Conservation (phyloP, 768 basidiomycete species). For the Galerina sulciceps region DNA sequence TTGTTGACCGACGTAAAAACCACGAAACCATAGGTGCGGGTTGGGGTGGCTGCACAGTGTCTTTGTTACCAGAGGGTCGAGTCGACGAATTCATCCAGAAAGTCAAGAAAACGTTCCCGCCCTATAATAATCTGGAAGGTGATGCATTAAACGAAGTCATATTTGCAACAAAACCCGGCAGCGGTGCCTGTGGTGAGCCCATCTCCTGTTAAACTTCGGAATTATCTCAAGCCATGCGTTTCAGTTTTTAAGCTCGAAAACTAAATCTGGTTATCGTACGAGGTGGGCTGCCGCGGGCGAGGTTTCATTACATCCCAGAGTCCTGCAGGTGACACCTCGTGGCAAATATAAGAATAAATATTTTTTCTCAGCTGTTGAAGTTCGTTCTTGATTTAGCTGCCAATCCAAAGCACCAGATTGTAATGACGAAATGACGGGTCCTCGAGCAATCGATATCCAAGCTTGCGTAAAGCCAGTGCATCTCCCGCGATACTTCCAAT, state of each 20-base stretch:
- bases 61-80: constrained; percentile 67
- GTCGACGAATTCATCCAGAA: constrained; percentile 68
- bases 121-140: constrained; percentile 64
- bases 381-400: neutral
- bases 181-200: constrained; percentile 78
- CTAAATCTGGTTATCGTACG: neutral
- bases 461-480: neutral
- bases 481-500: constrained; percentile 22
- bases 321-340: neutral
- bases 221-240: neutral
- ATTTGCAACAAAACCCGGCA: constrained; percentile 84
- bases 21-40: constrained; percentile 65
- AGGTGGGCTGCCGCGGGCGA: neutral
- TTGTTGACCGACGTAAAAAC: neutral
- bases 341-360: neutral
- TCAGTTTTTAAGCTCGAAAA: constrained; percentile 30
- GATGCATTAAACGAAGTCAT: constrained; percentile 67
- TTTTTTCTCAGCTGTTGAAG: neutral
- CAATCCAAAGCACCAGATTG: neutral
- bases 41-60: constrained; percentile 92
- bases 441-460: constrained; percentile 1
- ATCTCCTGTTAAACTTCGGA: constrained; percentile 8
- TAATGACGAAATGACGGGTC: constrained; percentile 1
- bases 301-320: neutral
- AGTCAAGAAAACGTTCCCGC: constrained; percentile 61